phyloP scores from a whole-genome alignment of 345 rosid species.

The Litchi chinensis region DNA sequence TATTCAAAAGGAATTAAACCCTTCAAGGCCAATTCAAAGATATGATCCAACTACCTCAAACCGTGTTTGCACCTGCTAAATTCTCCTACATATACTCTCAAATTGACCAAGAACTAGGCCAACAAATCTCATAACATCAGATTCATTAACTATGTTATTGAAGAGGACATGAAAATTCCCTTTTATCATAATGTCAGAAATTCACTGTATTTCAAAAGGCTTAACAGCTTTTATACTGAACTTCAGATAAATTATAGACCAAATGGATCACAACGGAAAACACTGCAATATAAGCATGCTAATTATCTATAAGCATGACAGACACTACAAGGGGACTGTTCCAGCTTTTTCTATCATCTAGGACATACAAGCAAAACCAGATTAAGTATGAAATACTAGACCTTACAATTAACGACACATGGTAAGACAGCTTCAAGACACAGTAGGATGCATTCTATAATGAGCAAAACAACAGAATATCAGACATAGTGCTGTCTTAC shows the following conservation, averaged over 20 bases:
- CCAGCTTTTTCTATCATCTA: neutral
- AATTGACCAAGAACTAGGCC: too few species aligned
- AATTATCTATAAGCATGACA: neutral
- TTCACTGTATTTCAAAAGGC: neutral
- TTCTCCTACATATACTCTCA: too few species aligned
- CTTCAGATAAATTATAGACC: neutral
- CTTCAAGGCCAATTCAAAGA: too few species aligned
- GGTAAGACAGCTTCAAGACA: neutral
- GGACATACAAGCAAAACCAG: constrained; percentile 3
- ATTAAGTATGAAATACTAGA: neutral
- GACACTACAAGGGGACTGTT: neutral
- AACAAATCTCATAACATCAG: neutral
- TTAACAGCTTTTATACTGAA: neutral
- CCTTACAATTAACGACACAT: neutral
- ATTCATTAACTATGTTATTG: neutral
- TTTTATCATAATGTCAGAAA: neutral
- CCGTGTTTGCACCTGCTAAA: too few species aligned
- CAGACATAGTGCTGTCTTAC: constrained; percentile 43
- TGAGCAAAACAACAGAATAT: constrained; percentile 14
- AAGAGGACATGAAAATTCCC: neutral
- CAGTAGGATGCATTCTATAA: constrained; percentile 6
- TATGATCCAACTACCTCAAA: too few species aligned
- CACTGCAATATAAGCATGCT: neutral
- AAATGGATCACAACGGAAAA: neutral
- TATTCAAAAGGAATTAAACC: too few species aligned